These are phyloP conservation scores for Eremochloa ophiuroides DNA, from an alignment of 176 grass and related monocot genomes.

Conservation along the genomic window DNA sequence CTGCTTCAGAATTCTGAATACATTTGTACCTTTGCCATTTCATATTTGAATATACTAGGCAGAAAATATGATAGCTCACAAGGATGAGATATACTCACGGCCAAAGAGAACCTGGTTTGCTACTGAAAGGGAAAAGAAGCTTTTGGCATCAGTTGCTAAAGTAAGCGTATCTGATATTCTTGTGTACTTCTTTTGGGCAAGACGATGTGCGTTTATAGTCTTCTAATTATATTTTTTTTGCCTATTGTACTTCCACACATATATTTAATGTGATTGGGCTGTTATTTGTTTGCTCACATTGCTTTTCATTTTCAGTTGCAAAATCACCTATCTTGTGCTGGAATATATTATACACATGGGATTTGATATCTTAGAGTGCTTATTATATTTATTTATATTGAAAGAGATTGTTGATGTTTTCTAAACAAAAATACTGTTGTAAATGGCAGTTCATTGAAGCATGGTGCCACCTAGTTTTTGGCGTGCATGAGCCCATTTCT, in stretches of 20 bases:
- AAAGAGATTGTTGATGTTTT: neutral
- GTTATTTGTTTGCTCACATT: neutral
- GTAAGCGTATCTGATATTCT: constrained; percentile 36
- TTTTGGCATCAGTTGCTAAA: constrained; percentile 72
- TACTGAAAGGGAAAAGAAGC: constrained; percentile 87
- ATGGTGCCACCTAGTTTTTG: neutral
- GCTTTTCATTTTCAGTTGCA: neutral
- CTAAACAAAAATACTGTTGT: neutral
- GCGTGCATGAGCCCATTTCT: neutral
- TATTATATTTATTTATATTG: neutral
- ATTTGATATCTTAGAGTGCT: neutral
- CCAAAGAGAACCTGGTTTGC: constrained; percentile 95
- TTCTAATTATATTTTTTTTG: neutral
- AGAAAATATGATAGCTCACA: constrained; percentile 94
- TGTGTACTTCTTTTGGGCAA: neutral
- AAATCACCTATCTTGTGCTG: neutral
- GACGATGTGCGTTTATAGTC: neutral
- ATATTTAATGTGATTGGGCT: neutral
- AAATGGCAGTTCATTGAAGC: neutral
- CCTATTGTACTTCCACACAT: neutral
- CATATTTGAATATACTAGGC: constrained; percentile 47
- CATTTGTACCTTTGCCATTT: neutral
- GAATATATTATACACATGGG: neutral
- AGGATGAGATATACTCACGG: constrained; percentile 87
- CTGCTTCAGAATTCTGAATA: neutral